These are phyloP conservation scores for Pseudogymnoascus sp. DNA, from an alignment of 2,329 filamentous ascomycete genomes.

Conservation along the genomic window DNA sequence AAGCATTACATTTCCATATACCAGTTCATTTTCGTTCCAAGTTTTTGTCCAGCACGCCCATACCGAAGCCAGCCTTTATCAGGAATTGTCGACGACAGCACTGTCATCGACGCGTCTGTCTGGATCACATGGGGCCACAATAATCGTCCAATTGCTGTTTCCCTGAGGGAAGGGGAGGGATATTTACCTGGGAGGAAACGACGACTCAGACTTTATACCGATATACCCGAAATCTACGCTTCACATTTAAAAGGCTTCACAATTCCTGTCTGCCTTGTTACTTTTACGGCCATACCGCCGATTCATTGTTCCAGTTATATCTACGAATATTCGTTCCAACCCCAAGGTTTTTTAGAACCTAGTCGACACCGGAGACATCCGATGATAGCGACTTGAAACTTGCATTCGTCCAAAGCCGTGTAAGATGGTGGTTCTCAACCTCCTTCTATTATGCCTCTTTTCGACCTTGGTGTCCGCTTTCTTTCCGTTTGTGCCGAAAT, in stretches of 20 bases:
- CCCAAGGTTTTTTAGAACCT: background rate
- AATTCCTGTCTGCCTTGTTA: background rate
- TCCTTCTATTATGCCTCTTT: conserved; percentile 16
- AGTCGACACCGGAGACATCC: background rate
- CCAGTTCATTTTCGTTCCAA: background rate
- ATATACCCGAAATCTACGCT: conserved; percentile 14
- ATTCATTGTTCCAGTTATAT: conserved; percentile 7
- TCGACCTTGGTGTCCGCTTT: conserved; percentile 20
- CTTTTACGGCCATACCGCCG: background rate
- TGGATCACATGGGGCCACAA: background rate
- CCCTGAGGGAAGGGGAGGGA: background rate
- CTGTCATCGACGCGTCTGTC: conserved; percentile 25
- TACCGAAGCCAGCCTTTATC: background rate
- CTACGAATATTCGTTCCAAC: conserved; percentile 7
- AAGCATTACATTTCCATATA: background rate
- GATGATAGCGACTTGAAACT: background rate
- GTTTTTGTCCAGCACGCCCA: background rate
- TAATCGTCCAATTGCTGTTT: conserved; percentile 11
- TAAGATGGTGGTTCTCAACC: conserved; percentile 18
- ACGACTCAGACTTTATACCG: conserved; percentile 6
- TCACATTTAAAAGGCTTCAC: conserved; percentile 7
- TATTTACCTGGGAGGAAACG: conserved; percentile 2
- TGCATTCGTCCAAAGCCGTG: conserved; percentile 1
- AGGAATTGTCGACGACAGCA: conserved; percentile 23
- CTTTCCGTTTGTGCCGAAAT: conserved; percentile 22